Evolutionary conservation across 805 yeast species (phyloP).

Genomic region (Pichia cephalocereana): DNA sequence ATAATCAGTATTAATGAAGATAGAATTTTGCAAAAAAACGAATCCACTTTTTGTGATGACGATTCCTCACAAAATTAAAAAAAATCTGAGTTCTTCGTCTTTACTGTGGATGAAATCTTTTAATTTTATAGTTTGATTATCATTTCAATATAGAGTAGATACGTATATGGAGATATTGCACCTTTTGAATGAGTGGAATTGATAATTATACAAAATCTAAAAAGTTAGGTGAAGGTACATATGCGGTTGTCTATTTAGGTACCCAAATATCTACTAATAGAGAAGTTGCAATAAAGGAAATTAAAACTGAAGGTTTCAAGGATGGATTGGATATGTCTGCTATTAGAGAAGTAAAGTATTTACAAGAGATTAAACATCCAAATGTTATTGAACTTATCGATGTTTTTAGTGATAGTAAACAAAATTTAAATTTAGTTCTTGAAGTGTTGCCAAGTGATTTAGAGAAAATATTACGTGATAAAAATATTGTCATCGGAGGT

Average conservation of each 20-base stretch:
- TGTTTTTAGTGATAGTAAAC: slow-evolving; percentile 60
- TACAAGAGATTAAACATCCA: slow-evolving; percentile 69
- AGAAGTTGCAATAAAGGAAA: slow-evolving; percentile 86
- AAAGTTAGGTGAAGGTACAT: slow-evolving; percentile 98
- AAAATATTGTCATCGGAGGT: slow-evolving; percentile 62
- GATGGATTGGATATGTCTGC: slow-evolving; percentile 99
- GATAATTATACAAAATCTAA: slow-evolving; percentile 42
- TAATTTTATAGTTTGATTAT: no score
- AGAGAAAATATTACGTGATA: slow-evolving; percentile 82
- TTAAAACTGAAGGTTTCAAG: slow-evolving; percentile 86
- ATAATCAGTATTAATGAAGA: no score
- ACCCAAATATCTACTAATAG: slow-evolving; percentile 46
- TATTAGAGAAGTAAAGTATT: slow-evolving; percentile 80
- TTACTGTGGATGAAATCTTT: no score
- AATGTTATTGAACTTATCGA: slow-evolving; percentile 86
- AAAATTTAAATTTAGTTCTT: slow-evolving; percentile 72
- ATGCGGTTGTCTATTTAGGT: slow-evolving; percentile 92
- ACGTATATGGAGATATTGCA: no score
- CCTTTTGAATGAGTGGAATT: slow-evolving; percentile 5
- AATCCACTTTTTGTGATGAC: no score
- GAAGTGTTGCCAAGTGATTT: slow-evolving; percentile 90
- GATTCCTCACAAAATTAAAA: no score
- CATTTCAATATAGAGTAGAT: no score
- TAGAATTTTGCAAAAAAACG: no score
- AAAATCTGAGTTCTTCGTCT: no score